Conservation (phyloP, 2,329 filamentous ascomycete species). For the Endothia cerciana region DNA sequence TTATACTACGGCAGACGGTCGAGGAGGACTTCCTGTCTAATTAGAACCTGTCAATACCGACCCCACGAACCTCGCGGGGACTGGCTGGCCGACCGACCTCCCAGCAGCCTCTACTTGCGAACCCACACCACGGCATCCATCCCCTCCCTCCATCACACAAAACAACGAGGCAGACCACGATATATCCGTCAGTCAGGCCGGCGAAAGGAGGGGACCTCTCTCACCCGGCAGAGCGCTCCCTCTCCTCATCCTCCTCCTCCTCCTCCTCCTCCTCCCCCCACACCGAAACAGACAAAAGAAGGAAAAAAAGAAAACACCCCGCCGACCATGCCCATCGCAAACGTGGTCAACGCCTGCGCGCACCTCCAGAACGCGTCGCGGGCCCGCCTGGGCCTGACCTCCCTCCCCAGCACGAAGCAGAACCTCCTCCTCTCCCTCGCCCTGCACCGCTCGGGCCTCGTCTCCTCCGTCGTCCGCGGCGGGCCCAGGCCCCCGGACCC, state of each 20-base stretch:
- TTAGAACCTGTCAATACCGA: too few species aligned
- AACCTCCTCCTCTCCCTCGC: constrained; percentile 77
- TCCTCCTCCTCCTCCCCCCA: neutral
- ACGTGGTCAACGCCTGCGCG: constrained; percentile 80
- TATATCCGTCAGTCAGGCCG: neutral
- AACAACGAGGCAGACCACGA: neutral
- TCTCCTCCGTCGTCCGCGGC: constrained; percentile 76
- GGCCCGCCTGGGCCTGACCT: constrained; percentile 83
- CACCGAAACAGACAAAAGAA: neutral
- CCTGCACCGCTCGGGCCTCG: constrained; percentile 80
- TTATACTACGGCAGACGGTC: too few species aligned
- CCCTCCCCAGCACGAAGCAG: constrained; percentile 77
- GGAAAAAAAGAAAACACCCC: neutral
- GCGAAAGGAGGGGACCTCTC: constrained; percentile 21
- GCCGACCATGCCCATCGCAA: constrained; percentile 57
- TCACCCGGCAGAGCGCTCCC: constrained; percentile 17
- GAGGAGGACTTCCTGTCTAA: too few species aligned
- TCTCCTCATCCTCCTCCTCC: constrained; percentile 3
- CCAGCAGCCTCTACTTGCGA: too few species aligned
- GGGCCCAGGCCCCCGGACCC: constrained; percentile 60
- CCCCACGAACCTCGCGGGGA: too few species aligned
- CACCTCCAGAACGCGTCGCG: constrained; percentile 88
- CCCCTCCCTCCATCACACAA: neutral
- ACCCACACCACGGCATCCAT: too few species aligned
- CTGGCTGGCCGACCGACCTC: too few species aligned